phyloP scores from a whole-genome alignment of 1,284 basidiomycete species.

The Irpex sp. region DNA sequence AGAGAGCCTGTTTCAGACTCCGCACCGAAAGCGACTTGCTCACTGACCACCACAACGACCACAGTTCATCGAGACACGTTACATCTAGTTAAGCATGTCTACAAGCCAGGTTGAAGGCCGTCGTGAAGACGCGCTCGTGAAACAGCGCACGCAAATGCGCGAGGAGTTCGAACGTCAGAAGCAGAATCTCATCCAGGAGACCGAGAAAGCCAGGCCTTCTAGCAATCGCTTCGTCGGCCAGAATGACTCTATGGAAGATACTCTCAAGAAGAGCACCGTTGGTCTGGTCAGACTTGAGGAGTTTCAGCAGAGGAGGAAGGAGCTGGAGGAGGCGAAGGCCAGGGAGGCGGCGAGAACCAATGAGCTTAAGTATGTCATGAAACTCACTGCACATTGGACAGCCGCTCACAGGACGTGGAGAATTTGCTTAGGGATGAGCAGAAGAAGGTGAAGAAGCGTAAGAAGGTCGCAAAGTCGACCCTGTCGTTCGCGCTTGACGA shows the following conservation, averaged over 20 bases:
- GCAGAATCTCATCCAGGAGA: conserved; percentile 76
- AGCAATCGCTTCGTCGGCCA: conserved; percentile 90
- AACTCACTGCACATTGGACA: conserved; percentile 18
- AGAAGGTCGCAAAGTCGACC: conserved; percentile 78
- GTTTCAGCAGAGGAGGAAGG: conserved; percentile 85
- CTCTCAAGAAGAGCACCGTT: conserved; percentile 89
- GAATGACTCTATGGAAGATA: conserved; percentile 93
- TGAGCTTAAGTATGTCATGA: conserved; percentile 76
- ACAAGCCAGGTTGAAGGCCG: conserved; percentile 69
- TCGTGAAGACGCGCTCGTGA: conserved; percentile 75
- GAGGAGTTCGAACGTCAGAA: conserved; percentile 91
- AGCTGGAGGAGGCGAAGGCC: conserved; percentile 90
- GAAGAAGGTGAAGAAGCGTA: conserved; percentile 89
- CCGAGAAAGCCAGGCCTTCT: conserved; percentile 80
- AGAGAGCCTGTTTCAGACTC: not conserved
- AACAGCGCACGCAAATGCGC: conserved; percentile 78
- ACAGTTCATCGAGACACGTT: not conserved
- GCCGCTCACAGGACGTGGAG: conserved; percentile 75
- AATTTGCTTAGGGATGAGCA: conserved; percentile 79
- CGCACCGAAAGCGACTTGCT: not conserved
- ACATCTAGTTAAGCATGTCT: conserved; percentile 43
- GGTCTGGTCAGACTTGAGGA: conserved; percentile 93
- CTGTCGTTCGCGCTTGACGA: conserved; percentile 91
- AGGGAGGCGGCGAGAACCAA: conserved; percentile 82
- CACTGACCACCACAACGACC: not conserved